These are phyloP conservation scores for Sparassis latifolia DNA, from an alignment of 1,284 basidiomycete species.

Conservation along the genomic window DNA sequence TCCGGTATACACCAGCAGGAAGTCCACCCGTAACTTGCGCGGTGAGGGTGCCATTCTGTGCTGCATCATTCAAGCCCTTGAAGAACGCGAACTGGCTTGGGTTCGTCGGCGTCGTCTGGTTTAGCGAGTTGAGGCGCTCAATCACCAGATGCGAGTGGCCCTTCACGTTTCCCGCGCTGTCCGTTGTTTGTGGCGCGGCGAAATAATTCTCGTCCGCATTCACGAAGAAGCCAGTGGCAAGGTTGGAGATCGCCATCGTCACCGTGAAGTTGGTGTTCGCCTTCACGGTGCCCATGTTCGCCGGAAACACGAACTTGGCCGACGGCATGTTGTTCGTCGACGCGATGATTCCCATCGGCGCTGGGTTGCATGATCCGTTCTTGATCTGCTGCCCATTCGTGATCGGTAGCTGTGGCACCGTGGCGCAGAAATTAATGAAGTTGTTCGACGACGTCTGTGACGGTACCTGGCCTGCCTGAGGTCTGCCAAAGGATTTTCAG, in stretches of 20 bases:
- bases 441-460: constrained; percentile 47
- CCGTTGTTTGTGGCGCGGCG: constrained; percentile 58
- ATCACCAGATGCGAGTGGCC: constrained; percentile 66
- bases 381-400: constrained; percentile 39
- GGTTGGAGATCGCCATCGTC: constrained; percentile 45
- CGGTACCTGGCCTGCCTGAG: constrained; percentile 34
- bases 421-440: constrained; percentile 46
- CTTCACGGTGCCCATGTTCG: constrained; percentile 45
- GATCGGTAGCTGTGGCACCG: constrained; percentile 27
- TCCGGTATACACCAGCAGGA: constrained; percentile 52
- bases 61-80: constrained; percentile 54
- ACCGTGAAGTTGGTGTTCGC: constrained; percentile 55
- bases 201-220: constrained; percentile 59
- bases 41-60: constrained; percentile 41
- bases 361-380: constrained; percentile 58
- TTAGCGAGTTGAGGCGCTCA: constrained; percentile 41
- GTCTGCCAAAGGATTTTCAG: constrained; percentile 11
- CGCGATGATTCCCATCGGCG: constrained; percentile 56
- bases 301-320: constrained; percentile 49
- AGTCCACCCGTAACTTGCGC: constrained; percentile 51
- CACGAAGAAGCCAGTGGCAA: constrained; percentile 57
- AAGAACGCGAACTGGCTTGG: constrained; percentile 60
- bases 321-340: constrained; percentile 51
- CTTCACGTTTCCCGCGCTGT: constrained; percentile 42
- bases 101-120: constrained; percentile 46